These are phyloP conservation scores for Pythium brassicae DNA, from an alignment of 352 stramenopile genomes.

Conservation along the genomic window DNA sequence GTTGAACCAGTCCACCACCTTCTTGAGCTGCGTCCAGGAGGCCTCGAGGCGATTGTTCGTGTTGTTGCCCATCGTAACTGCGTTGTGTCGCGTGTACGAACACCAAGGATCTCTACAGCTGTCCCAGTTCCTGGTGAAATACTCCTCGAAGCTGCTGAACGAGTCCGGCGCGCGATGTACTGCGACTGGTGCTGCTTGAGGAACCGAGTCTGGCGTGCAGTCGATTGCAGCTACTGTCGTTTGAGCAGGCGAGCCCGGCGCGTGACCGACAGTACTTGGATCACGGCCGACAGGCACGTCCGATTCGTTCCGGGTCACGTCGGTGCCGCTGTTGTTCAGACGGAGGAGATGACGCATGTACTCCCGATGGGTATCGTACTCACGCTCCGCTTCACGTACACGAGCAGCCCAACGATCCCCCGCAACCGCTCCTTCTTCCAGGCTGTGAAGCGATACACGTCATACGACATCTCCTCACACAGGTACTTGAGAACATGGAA, in stretches of 20 bases:
- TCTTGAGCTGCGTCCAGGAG: constrained; percentile 24
- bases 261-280: too few species aligned
- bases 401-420: constrained; percentile 7
- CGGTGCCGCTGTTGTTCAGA: neutral
- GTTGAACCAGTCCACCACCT: constrained; percentile 11
- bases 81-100: constrained; percentile 10
- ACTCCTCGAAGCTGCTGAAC: constrained; percentile 11
- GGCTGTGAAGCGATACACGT: constrained; percentile 10
- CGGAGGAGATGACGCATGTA: constrained; percentile 11
- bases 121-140: constrained; percentile 27
- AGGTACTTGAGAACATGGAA: constrained; percentile 24
- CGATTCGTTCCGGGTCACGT: constrained; percentile 1
- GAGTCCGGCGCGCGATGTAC: too few species aligned
- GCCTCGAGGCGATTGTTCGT: constrained; percentile 26
- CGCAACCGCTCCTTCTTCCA: constrained; percentile 19
- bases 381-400: constrained; percentile 11
- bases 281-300: neutral
- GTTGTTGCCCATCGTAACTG: constrained; percentile 17
- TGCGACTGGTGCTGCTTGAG: too few species aligned
- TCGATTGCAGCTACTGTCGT: too few species aligned
- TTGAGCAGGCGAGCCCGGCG: too few species aligned
- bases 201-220: too few species aligned
- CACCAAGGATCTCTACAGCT: constrained; percentile 15
- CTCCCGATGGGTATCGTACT: constrained; percentile 5
- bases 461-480: constrained; percentile 6